Evolutionary conservation across 2,329 filamentous ascomycete genomes (phyloP), one percentile per base, ranked within the genome.

Genomic region (Xylaria sp.): DNA sequence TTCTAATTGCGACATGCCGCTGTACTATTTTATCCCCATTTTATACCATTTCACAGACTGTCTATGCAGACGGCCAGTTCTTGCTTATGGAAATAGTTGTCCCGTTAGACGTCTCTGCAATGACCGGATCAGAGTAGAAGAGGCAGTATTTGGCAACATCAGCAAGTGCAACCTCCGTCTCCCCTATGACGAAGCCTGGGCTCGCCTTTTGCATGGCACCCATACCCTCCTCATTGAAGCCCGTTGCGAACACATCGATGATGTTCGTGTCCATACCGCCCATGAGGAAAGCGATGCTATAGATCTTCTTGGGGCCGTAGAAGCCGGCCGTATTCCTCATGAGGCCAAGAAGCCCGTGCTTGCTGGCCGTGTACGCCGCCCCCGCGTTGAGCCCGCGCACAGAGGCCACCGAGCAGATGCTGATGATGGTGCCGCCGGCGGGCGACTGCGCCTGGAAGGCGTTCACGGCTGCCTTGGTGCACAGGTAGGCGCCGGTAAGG

Each of bases 251-350:
- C 2, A 80, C 79, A 34, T 85, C 83, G 2, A 66, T 71, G 58
- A 89, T 88, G 68, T 88, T 87, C 12, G 87, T 89, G 4, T 79
- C 67, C 83, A 89, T 87, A n/a, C 79, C 83, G 10, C 85, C 86
- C 48, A 86, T 79, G 70, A 86, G 76, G 66, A 89, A 76, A 1
- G 82, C 83, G 39, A 87, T 81, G 69, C 80, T 82, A 58, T 83
- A 81, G 67, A 90, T 86, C 28, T 86, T 86, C 76, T 84, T 83
- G 34, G 79, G 78, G 0, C 82, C 83, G 72, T 90, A 90, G 72
- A 81, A 86, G 0, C 83, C 81, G 2, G 86, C 87, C 15, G 86
- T 89, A 76, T 86, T 89, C 76, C 85, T 86, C 15, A 85, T 87
- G 65, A 89, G 76, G 0, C 84, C 86, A 3, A 86, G 72, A 15